Conservation (phyloP, 371 early-diverging fungal genomes). For the Dichotomocladium elegans region DNA sequence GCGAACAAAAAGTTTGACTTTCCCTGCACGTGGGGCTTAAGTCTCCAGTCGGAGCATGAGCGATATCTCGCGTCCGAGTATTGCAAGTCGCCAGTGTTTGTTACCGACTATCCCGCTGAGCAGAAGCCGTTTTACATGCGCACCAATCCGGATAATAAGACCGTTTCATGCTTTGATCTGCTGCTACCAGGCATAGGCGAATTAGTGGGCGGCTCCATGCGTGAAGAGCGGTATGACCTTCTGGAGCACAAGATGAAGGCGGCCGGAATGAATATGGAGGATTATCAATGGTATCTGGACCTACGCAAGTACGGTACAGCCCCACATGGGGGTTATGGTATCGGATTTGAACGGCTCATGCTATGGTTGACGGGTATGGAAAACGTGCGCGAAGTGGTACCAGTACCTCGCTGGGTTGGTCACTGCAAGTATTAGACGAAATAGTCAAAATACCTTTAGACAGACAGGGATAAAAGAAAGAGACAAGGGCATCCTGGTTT, state of each 20-base stretch:
- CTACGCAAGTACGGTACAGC: conserved; percentile 78
- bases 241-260: conserved; percentile 54
- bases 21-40: conserved; percentile 72
- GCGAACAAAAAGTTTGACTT: conserved; percentile 52
- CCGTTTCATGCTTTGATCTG: conserved; percentile 86
- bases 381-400: conserved; percentile 82
- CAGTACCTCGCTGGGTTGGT: conserved; percentile 68
- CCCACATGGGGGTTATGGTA: conserved; percentile 93
- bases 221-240: conserved; percentile 67
- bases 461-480: too few species aligned
- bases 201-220: conserved; percentile 85
- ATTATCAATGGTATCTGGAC: conserved; percentile 87
- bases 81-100: conserved; percentile 79
- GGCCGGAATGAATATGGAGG: conserved; percentile 58
- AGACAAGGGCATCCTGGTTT: too few species aligned
- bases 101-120: conserved; percentile 81
- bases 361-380: conserved; percentile 77
- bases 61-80: conserved; percentile 72
- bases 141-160: conserved; percentile 54
- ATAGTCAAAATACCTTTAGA: background rate
- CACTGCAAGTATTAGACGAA: conserved; percentile 45
- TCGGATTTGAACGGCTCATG: conserved; percentile 88
- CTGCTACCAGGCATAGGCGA: conserved; percentile 90
- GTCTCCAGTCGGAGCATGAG: conserved; percentile 88
- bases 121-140: conserved; percentile 95